Evolutionary conservation across 352 stramenopile genomes (phyloP), one percentile per base, ranked within the genome.

Genomic region (Globisporangium megalacanthum): DNA sequence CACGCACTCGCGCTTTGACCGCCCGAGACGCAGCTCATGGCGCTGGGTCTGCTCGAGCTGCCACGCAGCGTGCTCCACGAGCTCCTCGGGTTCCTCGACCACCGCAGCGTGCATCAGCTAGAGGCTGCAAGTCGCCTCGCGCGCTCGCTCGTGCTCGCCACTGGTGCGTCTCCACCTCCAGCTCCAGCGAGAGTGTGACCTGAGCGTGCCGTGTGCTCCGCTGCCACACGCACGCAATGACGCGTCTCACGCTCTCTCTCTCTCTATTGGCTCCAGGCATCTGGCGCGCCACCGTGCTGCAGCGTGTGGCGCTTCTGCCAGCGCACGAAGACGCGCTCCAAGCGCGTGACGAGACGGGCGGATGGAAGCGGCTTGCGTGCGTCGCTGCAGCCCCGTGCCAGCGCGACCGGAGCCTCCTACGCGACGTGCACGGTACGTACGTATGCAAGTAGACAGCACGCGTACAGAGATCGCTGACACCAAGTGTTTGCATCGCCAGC

Each of bases 311-410:
- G 17, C 39, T 71, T 29, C 31, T 29, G 25, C 25, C 25, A 29
- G 25, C 25, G 25, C 25, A 29, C 25, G 25, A 29, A 29, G 4
- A 29, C 25, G 25, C 25, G 25, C 25, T 29, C 35, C 25, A 47
- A 49, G 56, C 36, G 22, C 33, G 41, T 22, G 17, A 8, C 13
- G 41, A 15, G 8, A n/a, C 41, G 37, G 33, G 47, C 0, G 15
- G 48, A 61, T 75, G 67, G 67, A 75, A 75, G 45, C 49, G 57
- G 17, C 49, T 72, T n/a, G 56, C 48, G 53, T 72, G 64, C 42
- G 31, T 72, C 37, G 31, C 64, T 2, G 51, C 56, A 14, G 62
- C 59, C 9, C 56, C 53, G 25, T 48, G 25, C 25, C 53, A 69
- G 36, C 57, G 64, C n/a, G 33, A 53, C 17, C 56, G 52, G 4